Conservation (phyloP, 2,329 filamentous ascomycete species). For the Venturia oleaginea region DNA sequence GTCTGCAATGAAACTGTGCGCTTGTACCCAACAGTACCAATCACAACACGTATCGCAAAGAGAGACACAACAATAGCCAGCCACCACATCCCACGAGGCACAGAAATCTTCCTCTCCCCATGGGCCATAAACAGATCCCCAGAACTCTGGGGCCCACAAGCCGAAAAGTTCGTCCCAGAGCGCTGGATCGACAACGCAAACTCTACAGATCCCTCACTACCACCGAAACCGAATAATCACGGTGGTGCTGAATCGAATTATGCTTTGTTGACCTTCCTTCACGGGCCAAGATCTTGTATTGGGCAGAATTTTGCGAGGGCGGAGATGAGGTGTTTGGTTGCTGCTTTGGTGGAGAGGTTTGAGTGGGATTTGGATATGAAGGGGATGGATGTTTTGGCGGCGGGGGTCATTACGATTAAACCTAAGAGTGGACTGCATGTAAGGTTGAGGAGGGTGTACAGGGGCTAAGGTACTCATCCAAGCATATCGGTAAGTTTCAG, state of each 20-base stretch:
- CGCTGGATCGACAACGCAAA: conserved; percentile 35
- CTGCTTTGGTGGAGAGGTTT: conserved; percentile 27
- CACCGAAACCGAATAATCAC: conserved; percentile 28
- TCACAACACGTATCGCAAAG: conserved; percentile 24
- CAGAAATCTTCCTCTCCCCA: conserved; percentile 29
- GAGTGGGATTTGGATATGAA: conserved; percentile 27
- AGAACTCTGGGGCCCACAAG: conserved; percentile 33
- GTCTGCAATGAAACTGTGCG: conserved; percentile 36
- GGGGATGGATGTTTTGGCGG: conserved; percentile 22
- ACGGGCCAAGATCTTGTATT: conserved; percentile 32
- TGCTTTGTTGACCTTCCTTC: conserved; percentile 34
- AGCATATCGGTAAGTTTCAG: no score
- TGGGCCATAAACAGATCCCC: conserved; percentile 35
- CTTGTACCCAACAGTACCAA: conserved; percentile 30
- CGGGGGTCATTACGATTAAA: conserved; percentile 31
- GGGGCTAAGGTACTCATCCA: neutral
- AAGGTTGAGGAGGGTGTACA: neutral
- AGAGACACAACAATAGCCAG: conserved; percentile 26
- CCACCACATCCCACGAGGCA: conserved; percentile 31
- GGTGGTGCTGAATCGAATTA: conserved; percentile 31
- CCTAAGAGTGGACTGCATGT: conserved; percentile 28
- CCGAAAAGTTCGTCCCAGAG: conserved; percentile 33
- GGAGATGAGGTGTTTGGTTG: conserved; percentile 29
- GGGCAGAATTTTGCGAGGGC: conserved; percentile 30
- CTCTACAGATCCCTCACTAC: conserved; percentile 14